Evolutionary conservation across 2,329 filamentous ascomycete genomes (phyloP), one percentile per base, ranked within the genome.

Genomic region (Sarocladium kiliense): DNA sequence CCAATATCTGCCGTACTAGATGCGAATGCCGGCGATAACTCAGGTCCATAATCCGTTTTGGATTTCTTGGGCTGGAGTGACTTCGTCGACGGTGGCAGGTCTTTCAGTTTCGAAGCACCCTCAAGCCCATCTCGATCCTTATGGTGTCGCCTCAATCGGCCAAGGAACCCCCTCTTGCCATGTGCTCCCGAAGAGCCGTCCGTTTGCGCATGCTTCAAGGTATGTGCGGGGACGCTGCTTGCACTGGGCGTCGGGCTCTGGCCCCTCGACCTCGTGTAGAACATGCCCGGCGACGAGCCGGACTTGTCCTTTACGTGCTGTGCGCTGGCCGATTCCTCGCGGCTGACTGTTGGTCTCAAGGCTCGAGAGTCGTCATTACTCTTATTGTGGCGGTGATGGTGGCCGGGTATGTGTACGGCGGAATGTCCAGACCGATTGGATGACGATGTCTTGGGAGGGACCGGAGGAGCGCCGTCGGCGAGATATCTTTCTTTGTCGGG

Each of bases 241-340:
- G 81, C 77, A 68, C 89, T 94, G 7, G 91, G 88, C 1, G 90
- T 89, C 25, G 92, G 91, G 69, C 92, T 96, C 58, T 88, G 82
- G 12, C 89, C 85, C 60, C 91, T 86, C 21, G 78, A 77, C 58
- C 72, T 72, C 49, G 74, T 68, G 61, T 66, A 61, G 74, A 80
- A 67, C 77, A 78, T 74, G 41, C 68, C 65, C 27, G 65, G 64
- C 27, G 76, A 76, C 53, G 70, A 72, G 32, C 71, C 76, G 9
- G 27, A 14, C 55, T 78, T 78, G 58, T 86, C 85, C 66, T 80
- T 84, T 72, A 64, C 56, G 25, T 49, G 19, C 63, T 62, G 58
- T 62, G 68, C 25, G 76, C 66, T 62, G 21, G 78, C 72, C 16
- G 87, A 85, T 57, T 93, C 88, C 66, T 96, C 90, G 63, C 88